Base-by-base conservation (phyloP, 164 flowering plant species). In the Paratinospora sagittata region DNA sequence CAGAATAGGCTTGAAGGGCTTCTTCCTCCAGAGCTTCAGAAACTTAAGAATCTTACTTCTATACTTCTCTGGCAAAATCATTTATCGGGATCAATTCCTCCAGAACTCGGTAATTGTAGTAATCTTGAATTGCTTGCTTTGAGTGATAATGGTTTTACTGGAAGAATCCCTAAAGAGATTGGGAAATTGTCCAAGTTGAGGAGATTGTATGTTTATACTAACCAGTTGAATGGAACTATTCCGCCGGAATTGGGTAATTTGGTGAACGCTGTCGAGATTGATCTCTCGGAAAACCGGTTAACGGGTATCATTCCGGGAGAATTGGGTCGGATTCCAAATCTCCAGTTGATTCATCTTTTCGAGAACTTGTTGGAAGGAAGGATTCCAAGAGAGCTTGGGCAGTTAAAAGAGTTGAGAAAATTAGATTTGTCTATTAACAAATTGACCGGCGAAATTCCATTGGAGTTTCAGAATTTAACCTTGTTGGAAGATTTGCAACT, bases 341-440 rank as follows among this genome's bases (percentile, higher is more conserved):
- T 88, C 26, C 55, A 17, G 8, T 72, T 87, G 80, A 82, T 87
- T 69, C 78, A 81, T 71, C 87, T 86, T 37, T 87, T 85, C 21
- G 86, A 87, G 58, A 87, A 86, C 74, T 70, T 34, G 19, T 81
- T 84, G n/a, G 77, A 81, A 64, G 91, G 91, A 61, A 70, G 73
- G 30, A 86, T 87, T 71, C 90, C 89, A 4, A 17, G 23, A 57
- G 87, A 85, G 81, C 78, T 88, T 34, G 83, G 84, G 21, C 69
- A 70, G 65, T 71, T 86, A 63, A 66, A 36, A 39, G 72, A 72
- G 61, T 73, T 87, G 27, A 63, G 69, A 63, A 81, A 65, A 6
- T 52, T 86, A 17, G 91, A 87, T 78, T 68, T 87, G 78, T 87
- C 89, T 39, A 82, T 84, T 60, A 87, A 87, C 69, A 77, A 83